Percentiles rank a stretch among this genome's conserved stretches.
phyloP scores from a whole-genome alignment of 495 filamentous ascomycete genomes.

The Penicillium maclennaniae region DNA sequence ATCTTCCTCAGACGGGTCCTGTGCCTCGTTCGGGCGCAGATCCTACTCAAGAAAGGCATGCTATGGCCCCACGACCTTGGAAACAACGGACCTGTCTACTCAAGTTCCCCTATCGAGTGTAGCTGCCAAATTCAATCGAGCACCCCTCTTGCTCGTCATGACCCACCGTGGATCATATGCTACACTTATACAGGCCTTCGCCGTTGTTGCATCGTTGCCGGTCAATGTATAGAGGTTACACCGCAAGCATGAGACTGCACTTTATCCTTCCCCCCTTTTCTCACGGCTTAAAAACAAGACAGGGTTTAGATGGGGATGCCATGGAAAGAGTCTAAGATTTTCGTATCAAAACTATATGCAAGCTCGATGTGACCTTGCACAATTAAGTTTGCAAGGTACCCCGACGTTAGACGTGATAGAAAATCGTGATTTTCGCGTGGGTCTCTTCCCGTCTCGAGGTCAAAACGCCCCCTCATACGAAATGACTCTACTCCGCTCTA shows the following conservation, averaged over 20 bases:
- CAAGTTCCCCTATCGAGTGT: slow-evolving; percentile 4
- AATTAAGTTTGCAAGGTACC: not conserved
- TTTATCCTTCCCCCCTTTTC: slow-evolving; percentile 3
- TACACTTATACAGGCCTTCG: not conserved
- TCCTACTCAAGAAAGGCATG: not conserved
- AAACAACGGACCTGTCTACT: slow-evolving; percentile 3
- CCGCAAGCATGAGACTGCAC: not conserved
- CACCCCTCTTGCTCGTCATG: not conserved
- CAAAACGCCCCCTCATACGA: not conserved
- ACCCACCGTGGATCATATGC: slow-evolving; percentile 8
- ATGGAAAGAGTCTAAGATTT: not conserved
- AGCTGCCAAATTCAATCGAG: not conserved
- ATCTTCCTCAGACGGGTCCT: not conserved
- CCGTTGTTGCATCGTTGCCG: not conserved
- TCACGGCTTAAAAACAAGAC: not conserved
- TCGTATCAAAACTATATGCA: not conserved
- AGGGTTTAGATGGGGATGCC: not conserved
- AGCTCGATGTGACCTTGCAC: slow-evolving; percentile 1
- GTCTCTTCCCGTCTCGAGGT: not conserved
- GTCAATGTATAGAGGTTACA: too few species aligned
- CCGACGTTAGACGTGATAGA: not conserved
- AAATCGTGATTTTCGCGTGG: slow-evolving; percentile 2
- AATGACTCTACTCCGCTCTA: not conserved
- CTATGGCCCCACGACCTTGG: not conserved
- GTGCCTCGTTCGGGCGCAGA: not conserved